Base-by-base conservation (phyloP, 2,329 filamentous ascomycete genomes). In the Fusarium tanahbumbuense region DNA sequence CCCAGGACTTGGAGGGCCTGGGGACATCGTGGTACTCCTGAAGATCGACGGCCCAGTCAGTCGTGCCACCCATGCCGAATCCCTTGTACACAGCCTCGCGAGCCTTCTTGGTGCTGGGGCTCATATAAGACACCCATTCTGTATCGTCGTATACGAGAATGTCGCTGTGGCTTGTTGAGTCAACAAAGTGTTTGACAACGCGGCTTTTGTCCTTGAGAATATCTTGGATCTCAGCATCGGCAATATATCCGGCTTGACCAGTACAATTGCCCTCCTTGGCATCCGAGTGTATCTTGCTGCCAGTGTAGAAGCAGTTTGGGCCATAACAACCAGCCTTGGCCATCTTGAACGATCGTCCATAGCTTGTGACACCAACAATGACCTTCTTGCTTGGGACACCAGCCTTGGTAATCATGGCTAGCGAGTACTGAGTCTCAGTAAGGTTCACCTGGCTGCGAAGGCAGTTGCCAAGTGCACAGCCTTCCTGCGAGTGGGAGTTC, bases 361-460 rank as follows among this genome's bases (percentile, higher is more conserved):
- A 56, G 42, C 53, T 56, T 10, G 28, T 56, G 42, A 56, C 41
- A 22, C 53, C 30, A 1, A 56, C 53, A 34, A 56, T 47, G 7
- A 56, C 53, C 53, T 56, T 56, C 13, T 37, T 27, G 10, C 41
- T 37, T 20, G 28, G 22, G 2, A 56, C 41, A 27, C 53, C 30
- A 4, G 53, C 53, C 18, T 47, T 46, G 22, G 53, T 56, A 5
- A 56, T 56, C 53, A 56, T 56, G 2, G 37, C 45, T 6, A 61
- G 7, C 5, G 58, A 41, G 6, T 61, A 42, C 8, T 37, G 20
- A 18, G 58, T 56, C 10, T 61, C 58, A 18, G 58, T 61, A 4
- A 49, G 44, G 18, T 61, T 61, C 1, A 61, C 44, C 3, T 61
- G 52, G 11, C 44, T 49, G 22, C 52, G 42, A 30, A 61, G 58